Evolutionary conservation across 2,329 filamentous ascomycete species (phyloP).

Genomic region (Drechslerella stenobrocha): DNA sequence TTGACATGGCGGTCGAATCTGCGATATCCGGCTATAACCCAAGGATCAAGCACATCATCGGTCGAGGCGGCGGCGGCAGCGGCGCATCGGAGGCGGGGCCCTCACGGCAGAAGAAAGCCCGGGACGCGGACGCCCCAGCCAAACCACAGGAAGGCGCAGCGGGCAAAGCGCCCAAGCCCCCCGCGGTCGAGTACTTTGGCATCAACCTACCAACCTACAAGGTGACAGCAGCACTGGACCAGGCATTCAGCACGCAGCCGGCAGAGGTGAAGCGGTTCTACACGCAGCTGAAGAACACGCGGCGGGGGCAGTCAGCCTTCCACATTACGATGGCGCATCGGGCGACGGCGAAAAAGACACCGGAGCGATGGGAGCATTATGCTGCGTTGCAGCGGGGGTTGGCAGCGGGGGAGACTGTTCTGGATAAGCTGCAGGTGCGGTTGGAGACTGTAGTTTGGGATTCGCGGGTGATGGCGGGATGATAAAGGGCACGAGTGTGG

Average conservation of each 20-base stretch:
- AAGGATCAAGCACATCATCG: constrained; percentile 73
- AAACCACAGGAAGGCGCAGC: constrained; percentile 53
- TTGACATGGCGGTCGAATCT: constrained; percentile 76
- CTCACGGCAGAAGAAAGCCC: constrained; percentile 9
- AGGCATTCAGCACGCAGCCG: constrained; percentile 66
- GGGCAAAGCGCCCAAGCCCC: constrained; percentile 58
- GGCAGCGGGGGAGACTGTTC: constrained; percentile 54
- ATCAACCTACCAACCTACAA: constrained; percentile 62
- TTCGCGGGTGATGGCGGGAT: constrained; percentile 74
- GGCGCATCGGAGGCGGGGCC: constrained; percentile 56
- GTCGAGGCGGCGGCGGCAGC: constrained; percentile 60
- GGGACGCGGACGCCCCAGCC: constrained; percentile 6
- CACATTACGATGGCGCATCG: constrained; percentile 94
- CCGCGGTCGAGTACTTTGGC: constrained; percentile 67
- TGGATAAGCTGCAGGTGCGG: constrained; percentile 68
- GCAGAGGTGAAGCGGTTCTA: constrained; percentile 69
- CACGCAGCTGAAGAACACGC: constrained; percentile 70
- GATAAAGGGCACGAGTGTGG: constrained; percentile 67
- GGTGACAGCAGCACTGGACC: constrained; percentile 66
- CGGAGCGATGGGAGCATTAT: constrained; percentile 77
- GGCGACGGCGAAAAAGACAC: constrained; percentile 64
- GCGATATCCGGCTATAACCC: constrained; percentile 78
- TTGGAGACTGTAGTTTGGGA: constrained; percentile 79
- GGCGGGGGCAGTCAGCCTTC: constrained; percentile 80
- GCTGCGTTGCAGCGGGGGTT: constrained; percentile 61